phyloP scores from a whole-genome alignment of 805 yeast genomes.

The Myxozyma lipomycoides region DNA sequence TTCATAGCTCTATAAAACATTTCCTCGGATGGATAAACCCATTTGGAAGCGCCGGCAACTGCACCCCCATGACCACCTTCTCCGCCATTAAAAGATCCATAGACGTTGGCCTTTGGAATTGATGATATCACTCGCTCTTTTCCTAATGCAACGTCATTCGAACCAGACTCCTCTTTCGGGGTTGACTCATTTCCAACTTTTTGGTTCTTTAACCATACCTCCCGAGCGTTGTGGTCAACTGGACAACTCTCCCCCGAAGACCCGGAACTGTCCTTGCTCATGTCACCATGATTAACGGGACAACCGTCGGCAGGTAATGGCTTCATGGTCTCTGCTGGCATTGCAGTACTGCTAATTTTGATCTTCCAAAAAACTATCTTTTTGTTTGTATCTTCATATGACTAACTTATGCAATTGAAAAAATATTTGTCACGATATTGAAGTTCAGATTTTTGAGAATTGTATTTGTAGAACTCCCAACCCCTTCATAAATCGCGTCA shows the following conservation, averaged over 20 bases:
- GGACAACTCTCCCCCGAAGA: constrained; percentile 43
- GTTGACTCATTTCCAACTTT: constrained; percentile 28
- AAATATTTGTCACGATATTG: no score
- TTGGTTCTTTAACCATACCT: constrained; percentile 50
- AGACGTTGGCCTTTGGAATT: constrained; percentile 60
- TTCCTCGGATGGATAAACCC: constrained; percentile 95
- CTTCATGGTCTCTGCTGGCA: constrained; percentile 19
- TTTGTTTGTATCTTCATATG: no score
- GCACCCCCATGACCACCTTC: constrained; percentile 32
- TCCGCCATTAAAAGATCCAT: constrained; percentile 22
- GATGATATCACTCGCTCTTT: constrained; percentile 68
- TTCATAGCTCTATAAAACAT: constrained; percentile 94
- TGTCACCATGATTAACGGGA: constrained; percentile 29
- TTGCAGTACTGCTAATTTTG: no score
- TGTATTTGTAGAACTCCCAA: no score
- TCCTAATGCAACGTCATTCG: constrained; percentile 42
- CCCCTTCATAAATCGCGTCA: no score
- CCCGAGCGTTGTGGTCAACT: constrained; percentile 60
- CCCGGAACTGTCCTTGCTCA: constrained; percentile 38
- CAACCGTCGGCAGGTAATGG: constrained; percentile 15
- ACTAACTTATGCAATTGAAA: no score
- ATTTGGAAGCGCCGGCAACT: constrained; percentile 45
- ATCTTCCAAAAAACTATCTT: no score
- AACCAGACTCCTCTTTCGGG: neutral
- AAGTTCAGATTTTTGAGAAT: no score